phyloP scores from a whole-genome alignment of 257 asterid species.

The Solanum habrochaites region DNA sequence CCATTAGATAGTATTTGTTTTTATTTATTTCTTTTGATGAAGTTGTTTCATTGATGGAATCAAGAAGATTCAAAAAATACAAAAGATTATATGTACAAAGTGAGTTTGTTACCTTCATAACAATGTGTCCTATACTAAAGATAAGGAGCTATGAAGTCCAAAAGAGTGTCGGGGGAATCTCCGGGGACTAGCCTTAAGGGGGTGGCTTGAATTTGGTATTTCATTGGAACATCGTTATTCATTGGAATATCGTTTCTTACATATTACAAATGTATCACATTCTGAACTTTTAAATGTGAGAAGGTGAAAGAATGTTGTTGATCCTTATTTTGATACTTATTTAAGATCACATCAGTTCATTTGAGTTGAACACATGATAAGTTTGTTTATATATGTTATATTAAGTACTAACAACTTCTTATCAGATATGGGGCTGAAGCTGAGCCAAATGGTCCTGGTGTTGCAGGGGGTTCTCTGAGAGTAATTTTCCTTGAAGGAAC shows the following conservation, averaged over 20 bases:
- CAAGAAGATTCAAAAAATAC: neutral
- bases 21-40: neutral
- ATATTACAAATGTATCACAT: no score
- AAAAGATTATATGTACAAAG: neutral
- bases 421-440: constrained; percentile 38
- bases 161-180: neutral
- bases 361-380: no score
- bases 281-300: no score
- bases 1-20: neutral
- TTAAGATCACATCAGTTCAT: no score
- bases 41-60: neutral
- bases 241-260: no score
- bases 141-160: neutral
- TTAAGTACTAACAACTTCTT: no score
- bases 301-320: no score
- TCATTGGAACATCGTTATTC: no score
- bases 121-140: neutral
- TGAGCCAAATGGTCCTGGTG: constrained; percentile 53
- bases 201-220: no score
- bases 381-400: no score
- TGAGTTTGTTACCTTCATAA: neutral
- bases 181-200: no score
- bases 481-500: constrained; percentile 61
- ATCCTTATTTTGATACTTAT: no score
- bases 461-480: constrained; percentile 32